phyloP scores from a whole-genome alignment of 2,329 filamentous ascomycete genomes.

The Zymoseptoria pseudotritici region DNA sequence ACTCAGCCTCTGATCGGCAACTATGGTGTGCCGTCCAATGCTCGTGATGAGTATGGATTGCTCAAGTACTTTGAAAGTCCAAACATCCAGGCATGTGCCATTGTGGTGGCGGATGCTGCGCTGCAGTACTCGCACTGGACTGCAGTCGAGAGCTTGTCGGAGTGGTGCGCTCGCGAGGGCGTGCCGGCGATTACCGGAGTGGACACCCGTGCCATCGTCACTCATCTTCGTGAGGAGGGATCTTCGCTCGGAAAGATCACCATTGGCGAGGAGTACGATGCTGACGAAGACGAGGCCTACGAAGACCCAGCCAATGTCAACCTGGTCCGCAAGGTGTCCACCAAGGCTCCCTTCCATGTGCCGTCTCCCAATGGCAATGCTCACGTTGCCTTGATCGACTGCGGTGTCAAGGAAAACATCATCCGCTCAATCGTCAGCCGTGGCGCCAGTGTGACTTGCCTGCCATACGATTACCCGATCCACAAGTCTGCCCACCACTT shows the following conservation, averaged over 20 bases:
- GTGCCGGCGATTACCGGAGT: slow-evolving; percentile 94
- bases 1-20: slow-evolving; percentile 97
- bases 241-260: slow-evolving; percentile 92
- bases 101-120: slow-evolving; percentile 92
- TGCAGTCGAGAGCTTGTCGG: slow-evolving; percentile 81
- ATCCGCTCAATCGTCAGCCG: slow-evolving; percentile 87
- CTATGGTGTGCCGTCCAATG: slow-evolving; percentile 86
- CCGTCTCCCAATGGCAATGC: slow-evolving; percentile 73
- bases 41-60: slow-evolving; percentile 79
- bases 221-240: slow-evolving; percentile 88
- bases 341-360: slow-evolving; percentile 95
- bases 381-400: slow-evolving; percentile 93
- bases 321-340: slow-evolving; percentile 90
- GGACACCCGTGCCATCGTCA: slow-evolving; percentile 94
- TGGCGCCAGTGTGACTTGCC: slow-evolving; percentile 84
- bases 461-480: slow-evolving; percentile 95
- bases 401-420: slow-evolving; percentile 99
- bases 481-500: slow-evolving; percentile 98
- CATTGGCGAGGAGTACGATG: slow-evolving; percentile 95
- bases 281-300: slow-evolving; percentile 94
- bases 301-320: slow-evolving; percentile 95
- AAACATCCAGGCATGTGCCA: slow-evolving; percentile 90
- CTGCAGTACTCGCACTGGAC: slow-evolving; percentile 98
- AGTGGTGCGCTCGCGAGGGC: slow-evolving; percentile 95
- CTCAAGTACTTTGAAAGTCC: slow-evolving; percentile 98